Evolutionary conservation across 768 basidiomycete species (phyloP).

Genomic region (Austroboletus eburneus): DNA sequence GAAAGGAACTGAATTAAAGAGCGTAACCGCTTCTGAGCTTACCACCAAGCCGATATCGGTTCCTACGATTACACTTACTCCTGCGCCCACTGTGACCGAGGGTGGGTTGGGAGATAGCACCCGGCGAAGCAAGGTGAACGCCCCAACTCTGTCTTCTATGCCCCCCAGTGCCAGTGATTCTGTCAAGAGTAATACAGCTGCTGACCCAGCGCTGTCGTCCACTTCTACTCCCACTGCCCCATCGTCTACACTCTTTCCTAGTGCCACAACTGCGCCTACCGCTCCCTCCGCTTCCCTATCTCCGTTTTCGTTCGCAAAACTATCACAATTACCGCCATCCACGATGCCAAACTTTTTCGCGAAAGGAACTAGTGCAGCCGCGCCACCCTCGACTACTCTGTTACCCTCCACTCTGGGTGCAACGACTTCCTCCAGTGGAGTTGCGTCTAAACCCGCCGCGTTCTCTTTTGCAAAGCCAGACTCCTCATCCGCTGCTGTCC

Average conservation of each 20-base stretch:
- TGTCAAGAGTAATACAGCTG: constrained; percentile 2
- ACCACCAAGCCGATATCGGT: constrained; percentile 17
- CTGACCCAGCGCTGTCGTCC: constrained; percentile 16
- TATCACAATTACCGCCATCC: constrained; percentile 7
- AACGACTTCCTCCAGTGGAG: constrained; percentile 3
- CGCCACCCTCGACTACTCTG: constrained; percentile 1
- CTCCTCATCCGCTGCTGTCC: constrained; percentile 8
- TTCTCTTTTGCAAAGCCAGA: constrained; percentile 16
- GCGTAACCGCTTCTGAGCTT: constrained; percentile 22
- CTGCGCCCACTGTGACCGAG: constrained; percentile 15
- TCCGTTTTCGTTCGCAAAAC: constrained; percentile 16
- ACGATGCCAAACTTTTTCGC: constrained; percentile 29
- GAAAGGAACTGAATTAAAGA: constrained; percentile 31
- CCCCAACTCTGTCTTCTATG: constrained; percentile 15
- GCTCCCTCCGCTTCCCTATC: constrained; percentile 9
- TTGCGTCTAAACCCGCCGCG: constrained; percentile 8
- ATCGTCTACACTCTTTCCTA: constrained; percentile 13
- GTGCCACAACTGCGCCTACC: constrained; percentile 6
- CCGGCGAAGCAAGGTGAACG: constrained; percentile 13
- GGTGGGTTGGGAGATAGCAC: constrained; percentile 3
- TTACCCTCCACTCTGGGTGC: constrained; percentile 5
- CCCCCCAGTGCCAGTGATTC: constrained; percentile 6
- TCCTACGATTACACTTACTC: constrained; percentile 28
- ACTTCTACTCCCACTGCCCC: constrained; percentile 23
- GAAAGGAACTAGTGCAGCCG: constrained; percentile 21